Conservation (phyloP, 352 stramenopile species). For the Phytophthora litchii region DNA sequence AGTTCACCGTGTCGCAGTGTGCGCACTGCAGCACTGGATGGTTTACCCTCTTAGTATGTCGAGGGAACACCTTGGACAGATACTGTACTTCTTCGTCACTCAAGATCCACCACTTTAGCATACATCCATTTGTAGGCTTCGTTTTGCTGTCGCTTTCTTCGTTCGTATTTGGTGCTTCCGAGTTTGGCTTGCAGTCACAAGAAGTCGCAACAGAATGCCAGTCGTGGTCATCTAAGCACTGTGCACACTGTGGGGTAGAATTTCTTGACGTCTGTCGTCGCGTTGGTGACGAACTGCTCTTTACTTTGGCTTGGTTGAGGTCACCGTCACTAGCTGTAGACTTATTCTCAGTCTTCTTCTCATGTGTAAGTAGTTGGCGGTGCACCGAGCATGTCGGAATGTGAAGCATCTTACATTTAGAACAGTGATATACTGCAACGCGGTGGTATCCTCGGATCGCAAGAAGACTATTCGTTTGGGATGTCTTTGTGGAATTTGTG, state of each 20-base stretch:
- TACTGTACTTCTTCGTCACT: slow-evolving; percentile 75
- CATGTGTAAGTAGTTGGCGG: slow-evolving; percentile 53
- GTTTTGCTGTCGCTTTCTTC: slow-evolving; percentile 11
- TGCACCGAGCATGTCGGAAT: slow-evolving; percentile 61
- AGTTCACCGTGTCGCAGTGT: slow-evolving; percentile 81
- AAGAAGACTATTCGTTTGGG: slow-evolving; percentile 29
- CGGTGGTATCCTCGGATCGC: slow-evolving; percentile 74
- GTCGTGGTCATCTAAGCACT: slow-evolving; percentile 58
- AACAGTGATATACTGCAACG: slow-evolving; percentile 68
- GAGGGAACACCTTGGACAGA: slow-evolving; percentile 65
- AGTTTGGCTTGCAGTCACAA: slow-evolving; percentile 39
- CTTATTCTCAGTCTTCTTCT: slow-evolving; percentile 40
- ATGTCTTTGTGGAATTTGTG: slow-evolving; percentile 1
- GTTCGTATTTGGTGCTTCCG: slow-evolving; percentile 2
- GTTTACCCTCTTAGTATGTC: slow-evolving; percentile 39
- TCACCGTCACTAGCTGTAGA: slow-evolving; percentile 3
- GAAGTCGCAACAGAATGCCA: slow-evolving; percentile 35
- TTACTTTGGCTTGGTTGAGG: slow-evolving; percentile 2
- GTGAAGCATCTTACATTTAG: slow-evolving; percentile 49
- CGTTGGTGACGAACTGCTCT: slow-evolving; percentile 3
- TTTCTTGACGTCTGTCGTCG: slow-evolving; percentile 10
- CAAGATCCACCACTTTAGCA: slow-evolving; percentile 76
- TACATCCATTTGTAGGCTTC: slow-evolving; percentile 13
- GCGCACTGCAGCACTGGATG: slow-evolving; percentile 76
- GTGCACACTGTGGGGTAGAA: slow-evolving; percentile 56